Conservation (phyloP, 371 early-diverging fungal genomes). For the Saksenaea vasiformis region DNA sequence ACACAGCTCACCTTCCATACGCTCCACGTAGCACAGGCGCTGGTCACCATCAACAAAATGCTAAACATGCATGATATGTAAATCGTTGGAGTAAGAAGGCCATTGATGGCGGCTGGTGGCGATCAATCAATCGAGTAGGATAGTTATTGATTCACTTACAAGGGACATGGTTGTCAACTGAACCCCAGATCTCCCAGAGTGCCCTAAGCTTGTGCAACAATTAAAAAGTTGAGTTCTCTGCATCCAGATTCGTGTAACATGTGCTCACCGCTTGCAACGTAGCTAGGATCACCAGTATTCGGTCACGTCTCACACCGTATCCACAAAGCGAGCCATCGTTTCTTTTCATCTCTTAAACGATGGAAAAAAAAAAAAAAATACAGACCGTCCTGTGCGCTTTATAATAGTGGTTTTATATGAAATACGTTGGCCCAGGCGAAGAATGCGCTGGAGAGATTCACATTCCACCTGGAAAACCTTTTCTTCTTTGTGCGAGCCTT, state of each 20-base stretch:
- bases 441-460: background rate
- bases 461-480: background rate
- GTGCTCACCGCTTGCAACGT: slow-evolving; percentile 20
- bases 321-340: background rate
- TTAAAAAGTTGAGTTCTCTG: background rate
- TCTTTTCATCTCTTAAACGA: background rate
- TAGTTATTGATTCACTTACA: slow-evolving; percentile 12
- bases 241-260: background rate
- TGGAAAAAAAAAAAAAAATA: background rate
- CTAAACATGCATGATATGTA: slow-evolving; percentile 25
- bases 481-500: background rate
- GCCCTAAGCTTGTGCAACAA: slow-evolving; percentile 17
- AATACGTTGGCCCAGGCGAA: background rate
- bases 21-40: slow-evolving; percentile 23
- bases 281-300: slow-evolving; percentile 15
- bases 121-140: background rate
- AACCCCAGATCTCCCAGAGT: slow-evolving; percentile 28
- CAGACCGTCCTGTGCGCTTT: background rate
- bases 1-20: slow-evolving; percentile 19
- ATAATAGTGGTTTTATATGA: background rate
- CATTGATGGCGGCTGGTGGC: slow-evolving; percentile 4
- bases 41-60: slow-evolving; percentile 15
- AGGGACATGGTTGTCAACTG: slow-evolving; percentile 24
- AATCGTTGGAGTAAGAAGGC: slow-evolving; percentile 19
- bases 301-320: slow-evolving; percentile 7